phyloP scores from a whole-genome alignment of 2,329 filamentous ascomycete genomes.

The Alternaria gaisen region DNA sequence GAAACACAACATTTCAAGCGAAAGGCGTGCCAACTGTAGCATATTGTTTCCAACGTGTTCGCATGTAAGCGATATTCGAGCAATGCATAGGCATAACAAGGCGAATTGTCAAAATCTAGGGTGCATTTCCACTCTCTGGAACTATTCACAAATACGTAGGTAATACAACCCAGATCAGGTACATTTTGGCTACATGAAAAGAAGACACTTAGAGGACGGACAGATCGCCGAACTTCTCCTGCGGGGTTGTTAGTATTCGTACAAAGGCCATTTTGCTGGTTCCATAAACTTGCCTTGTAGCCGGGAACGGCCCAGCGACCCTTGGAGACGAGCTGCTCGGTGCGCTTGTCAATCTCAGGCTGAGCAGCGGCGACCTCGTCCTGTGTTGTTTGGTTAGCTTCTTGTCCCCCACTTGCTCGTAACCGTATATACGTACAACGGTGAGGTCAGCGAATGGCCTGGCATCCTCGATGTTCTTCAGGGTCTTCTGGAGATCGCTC shows the following conservation, averaged over 20 bases:
- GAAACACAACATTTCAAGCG: neutral
- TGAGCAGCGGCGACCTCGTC: slow-evolving; percentile 94
- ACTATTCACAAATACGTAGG: slow-evolving; percentile 53
- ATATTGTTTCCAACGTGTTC: neutral
- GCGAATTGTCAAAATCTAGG: slow-evolving; percentile 22
- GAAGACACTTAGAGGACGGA: slow-evolving; percentile 79
- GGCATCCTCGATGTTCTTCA: slow-evolving; percentile 96
- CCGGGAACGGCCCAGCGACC: slow-evolving; percentile 97
- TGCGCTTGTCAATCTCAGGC: slow-evolving; percentile 98
- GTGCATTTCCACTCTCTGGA: slow-evolving; percentile 44
- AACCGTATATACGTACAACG: slow-evolving; percentile 74
- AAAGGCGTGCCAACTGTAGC: neutral
- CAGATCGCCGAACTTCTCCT: slow-evolving; percentile 99
- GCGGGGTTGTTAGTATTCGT: slow-evolving; percentile 59
- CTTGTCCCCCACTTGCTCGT: slow-evolving; percentile 10
- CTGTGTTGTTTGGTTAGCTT: slow-evolving; percentile 59
- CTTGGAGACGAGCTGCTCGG: slow-evolving; percentile 91
- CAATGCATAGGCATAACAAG: neutral
- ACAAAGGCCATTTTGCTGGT: neutral
- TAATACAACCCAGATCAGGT: slow-evolving; percentile 51
- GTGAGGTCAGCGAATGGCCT: slow-evolving; percentile 97
- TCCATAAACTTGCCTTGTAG: slow-evolving; percentile 81
- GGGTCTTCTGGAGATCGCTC: slow-evolving; percentile 89
- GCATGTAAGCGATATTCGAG: neutral
- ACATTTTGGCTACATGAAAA: slow-evolving; percentile 38